A percentile compares a stretch with the other conserved stretches of the same genome.
Conservation (phyloP, 2,329 filamentous ascomycete species). For the Colletotrichum tropicicola region DNA sequence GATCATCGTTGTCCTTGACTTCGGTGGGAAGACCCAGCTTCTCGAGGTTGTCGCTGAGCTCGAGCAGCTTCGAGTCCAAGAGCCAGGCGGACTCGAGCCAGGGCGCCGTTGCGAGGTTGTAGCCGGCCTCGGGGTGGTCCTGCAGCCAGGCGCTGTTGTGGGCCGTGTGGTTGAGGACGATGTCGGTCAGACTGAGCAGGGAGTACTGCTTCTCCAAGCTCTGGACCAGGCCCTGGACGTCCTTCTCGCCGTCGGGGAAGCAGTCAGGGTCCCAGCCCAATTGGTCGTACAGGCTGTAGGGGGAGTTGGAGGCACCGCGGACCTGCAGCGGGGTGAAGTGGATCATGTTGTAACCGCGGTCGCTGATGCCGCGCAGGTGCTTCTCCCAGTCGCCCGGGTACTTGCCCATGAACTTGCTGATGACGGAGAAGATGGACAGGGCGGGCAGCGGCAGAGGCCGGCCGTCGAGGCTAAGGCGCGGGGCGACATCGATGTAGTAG, state of each 20-base stretch:
- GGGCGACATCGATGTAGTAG: conserved; percentile 95
- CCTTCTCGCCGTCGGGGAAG: conserved; percentile 87
- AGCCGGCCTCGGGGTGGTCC: conserved; percentile 93
- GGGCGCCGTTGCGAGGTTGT: conserved; percentile 91
- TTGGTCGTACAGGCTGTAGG: conserved; percentile 96
- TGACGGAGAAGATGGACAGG: conserved; percentile 89
- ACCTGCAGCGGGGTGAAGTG: conserved; percentile 96
- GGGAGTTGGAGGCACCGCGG: conserved; percentile 90
- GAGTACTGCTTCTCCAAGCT: conserved; percentile 88
- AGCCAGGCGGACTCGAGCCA: conserved; percentile 73
- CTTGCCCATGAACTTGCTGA: conserved; percentile 98
- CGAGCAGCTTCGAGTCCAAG: conserved; percentile 71
- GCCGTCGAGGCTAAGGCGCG: conserved; percentile 78
- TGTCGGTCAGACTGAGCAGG: conserved; percentile 89
- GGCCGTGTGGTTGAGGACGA: conserved; percentile 98
- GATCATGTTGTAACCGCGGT: conserved; percentile 97
- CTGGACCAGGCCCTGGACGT: conserved; percentile 78
- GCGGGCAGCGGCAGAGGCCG: conserved; percentile 83
- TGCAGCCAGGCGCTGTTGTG: conserved; percentile 95
- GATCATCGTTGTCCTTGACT: conserved; percentile 74
- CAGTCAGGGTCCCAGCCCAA: conserved; percentile 81
- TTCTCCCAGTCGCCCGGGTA: conserved; percentile 91
- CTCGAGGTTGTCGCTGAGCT: conserved; percentile 79
- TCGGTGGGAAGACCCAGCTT: conserved; percentile 79
- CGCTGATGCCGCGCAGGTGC: conserved; percentile 87